Evolutionary conservation across 495 filamentous ascomycete genomes (phyloP).

Genomic region (Talaromyces proteolyticus): DNA sequence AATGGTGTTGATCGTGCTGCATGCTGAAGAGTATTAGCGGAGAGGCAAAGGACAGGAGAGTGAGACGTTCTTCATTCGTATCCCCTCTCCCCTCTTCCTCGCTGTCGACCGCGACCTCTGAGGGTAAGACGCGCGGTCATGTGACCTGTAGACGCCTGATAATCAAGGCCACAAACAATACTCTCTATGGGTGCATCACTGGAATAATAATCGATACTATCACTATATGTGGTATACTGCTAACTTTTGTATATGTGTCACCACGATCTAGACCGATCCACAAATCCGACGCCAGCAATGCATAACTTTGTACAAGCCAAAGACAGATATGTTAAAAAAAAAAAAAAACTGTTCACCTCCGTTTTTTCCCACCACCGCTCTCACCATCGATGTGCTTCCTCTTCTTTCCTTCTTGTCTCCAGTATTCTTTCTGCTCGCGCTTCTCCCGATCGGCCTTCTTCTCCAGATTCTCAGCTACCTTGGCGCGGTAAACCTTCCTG

Average conservation of each 20-base stretch:
- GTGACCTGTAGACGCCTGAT: too few relatives aligned
- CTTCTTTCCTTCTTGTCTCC: slow-evolving; percentile 93
- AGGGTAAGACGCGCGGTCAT: too few relatives aligned
- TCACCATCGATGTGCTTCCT: slow-evolving; percentile 57
- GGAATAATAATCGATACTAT: too few relatives aligned
- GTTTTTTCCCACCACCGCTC: slow-evolving; percentile 62
- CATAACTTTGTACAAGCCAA: neutral
- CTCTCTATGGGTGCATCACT: too few relatives aligned
- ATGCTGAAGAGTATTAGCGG: too few relatives aligned
- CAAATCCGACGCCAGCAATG: neutral
- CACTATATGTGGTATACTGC: slow-evolving; percentile 5
- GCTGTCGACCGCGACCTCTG: too few relatives aligned
- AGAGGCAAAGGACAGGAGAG: too few relatives aligned
- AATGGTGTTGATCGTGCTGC: too few relatives aligned
- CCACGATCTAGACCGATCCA: neutral
- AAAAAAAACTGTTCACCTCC: neutral
- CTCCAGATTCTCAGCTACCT: slow-evolving; percentile 68
- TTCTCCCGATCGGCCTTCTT: slow-evolving; percentile 79
- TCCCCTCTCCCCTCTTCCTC: too few relatives aligned
- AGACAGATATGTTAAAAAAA: neutral
- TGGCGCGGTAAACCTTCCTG: slow-evolving; percentile 68
- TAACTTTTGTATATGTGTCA: slow-evolving; percentile 3
- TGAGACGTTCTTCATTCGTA: too few relatives aligned
- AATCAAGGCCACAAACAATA: too few relatives aligned
- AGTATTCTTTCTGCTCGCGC: slow-evolving; percentile 87